Percentiles rank a stretch among this genome's conserved stretches.
These are phyloP conservation scores for Malbranchea zuffiana DNA, from an alignment of 2,329 filamentous ascomycete genomes.

Conservation along the genomic window DNA sequence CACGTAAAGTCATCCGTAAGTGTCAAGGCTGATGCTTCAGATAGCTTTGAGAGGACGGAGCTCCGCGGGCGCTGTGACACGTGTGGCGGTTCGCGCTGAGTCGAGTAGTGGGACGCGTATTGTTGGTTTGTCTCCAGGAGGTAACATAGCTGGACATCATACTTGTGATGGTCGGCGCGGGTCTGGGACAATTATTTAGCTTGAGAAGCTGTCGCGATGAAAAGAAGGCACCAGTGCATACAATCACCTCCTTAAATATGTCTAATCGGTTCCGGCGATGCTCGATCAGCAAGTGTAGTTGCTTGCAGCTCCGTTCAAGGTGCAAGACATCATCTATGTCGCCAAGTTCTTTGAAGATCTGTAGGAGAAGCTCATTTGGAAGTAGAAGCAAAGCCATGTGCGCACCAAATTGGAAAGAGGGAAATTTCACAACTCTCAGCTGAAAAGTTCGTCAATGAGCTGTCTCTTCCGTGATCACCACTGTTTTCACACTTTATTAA, in stretches of 20 bases:
- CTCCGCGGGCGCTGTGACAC: too few relatives aligned
- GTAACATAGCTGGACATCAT: not conserved
- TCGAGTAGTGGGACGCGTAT: too few relatives aligned
- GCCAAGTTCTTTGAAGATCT: not conserved
- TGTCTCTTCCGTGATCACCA: too few relatives aligned
- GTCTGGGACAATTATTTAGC: not conserved
- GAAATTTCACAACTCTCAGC: too few relatives aligned
- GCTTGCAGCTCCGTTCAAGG: not conserved
- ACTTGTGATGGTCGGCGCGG: not conserved
- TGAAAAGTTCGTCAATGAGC: too few relatives aligned
- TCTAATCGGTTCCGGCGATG: not conserved
- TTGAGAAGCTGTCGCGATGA: not conserved
- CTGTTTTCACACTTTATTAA: too few relatives aligned
- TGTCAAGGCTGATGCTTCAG: too few relatives aligned
- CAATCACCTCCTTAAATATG: slow-evolving; percentile 1
- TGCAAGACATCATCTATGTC: too few relatives aligned
- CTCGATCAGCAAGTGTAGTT: not conserved
- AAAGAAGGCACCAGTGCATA: not conserved
- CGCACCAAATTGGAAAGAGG: too few relatives aligned
- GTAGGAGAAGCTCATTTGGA: not conserved
- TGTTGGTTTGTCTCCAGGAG: not conserved
- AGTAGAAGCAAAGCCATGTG: not conserved
- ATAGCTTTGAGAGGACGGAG: too few relatives aligned
- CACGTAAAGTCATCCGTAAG: slow-evolving; percentile 3
- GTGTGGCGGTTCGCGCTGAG: too few relatives aligned